Percentiles rank a stretch among this genome's conserved stretches.
Evolutionary conservation across 1,284 basidiomycete genomes (phyloP).

Genomic region (Ustilago nuda): DNA sequence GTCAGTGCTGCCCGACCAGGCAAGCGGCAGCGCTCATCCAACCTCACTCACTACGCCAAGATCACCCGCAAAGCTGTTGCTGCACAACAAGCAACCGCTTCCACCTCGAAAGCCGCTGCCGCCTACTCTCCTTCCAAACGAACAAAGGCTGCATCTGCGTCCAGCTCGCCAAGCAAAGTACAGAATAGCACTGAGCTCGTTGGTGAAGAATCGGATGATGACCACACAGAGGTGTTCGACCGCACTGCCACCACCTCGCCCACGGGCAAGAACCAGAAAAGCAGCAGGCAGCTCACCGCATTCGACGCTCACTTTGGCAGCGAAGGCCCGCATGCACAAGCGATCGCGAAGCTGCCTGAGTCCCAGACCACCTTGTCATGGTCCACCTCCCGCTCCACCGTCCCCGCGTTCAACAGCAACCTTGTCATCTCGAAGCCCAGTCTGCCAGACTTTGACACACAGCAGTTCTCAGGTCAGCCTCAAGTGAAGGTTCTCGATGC

Average conservation of each 20-base stretch:
- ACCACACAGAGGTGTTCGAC: constrained; percentile 20
- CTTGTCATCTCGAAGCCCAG: constrained; percentile 27
- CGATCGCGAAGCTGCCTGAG: constrained; percentile 43
- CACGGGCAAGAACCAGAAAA: constrained; percentile 22
- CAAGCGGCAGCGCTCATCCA: constrained; percentile 70
- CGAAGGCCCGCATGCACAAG: constrained; percentile 48
- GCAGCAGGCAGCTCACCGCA: constrained; percentile 38
- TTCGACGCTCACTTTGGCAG: constrained; percentile 52
- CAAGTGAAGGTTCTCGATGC: constrained; percentile 57
- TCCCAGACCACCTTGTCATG: constrained; percentile 31
- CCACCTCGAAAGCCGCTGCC: constrained; percentile 21
- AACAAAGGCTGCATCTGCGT: constrained; percentile 6
- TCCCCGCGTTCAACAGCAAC: constrained; percentile 33
- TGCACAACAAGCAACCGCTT: constrained; percentile 43
- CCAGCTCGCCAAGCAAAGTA: constrained; percentile 5
- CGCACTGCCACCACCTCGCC: background rate
- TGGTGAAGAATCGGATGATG: constrained; percentile 50
- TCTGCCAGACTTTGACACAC: constrained; percentile 23
- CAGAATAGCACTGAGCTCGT: constrained; percentile 18
- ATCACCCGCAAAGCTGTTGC: constrained; percentile 36
- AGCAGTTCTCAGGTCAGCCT: constrained; percentile 38
- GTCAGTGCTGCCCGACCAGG: constrained; percentile 78
- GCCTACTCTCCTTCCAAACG: constrained; percentile 28
- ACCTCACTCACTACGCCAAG: constrained; percentile 45
- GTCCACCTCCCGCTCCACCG: constrained; percentile 27